phyloP scores from a whole-genome alignment of 805 yeast species.

The Ogataea trehalophila region DNA sequence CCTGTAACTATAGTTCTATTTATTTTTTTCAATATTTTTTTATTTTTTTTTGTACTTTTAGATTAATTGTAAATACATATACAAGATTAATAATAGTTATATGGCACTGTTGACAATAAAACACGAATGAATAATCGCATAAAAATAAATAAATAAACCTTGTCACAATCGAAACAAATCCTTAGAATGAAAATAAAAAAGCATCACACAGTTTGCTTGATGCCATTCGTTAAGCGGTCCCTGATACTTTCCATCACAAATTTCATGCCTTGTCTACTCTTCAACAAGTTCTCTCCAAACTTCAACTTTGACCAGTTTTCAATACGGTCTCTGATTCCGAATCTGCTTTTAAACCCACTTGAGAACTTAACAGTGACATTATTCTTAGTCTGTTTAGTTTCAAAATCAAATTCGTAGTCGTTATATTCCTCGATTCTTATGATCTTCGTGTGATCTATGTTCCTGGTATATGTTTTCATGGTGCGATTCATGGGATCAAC shows the following conservation, averaged over 20 bases:
- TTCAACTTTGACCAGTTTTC: slow-evolving; percentile 76
- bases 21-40: not conserved
- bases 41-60: not conserved
- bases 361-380: slow-evolving; percentile 56
- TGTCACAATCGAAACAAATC: not conserved
- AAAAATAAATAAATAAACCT: not conserved
- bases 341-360: slow-evolving; percentile 52
- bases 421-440: slow-evolving; percentile 77
- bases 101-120: not conserved
- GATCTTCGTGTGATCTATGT: slow-evolving; percentile 77
- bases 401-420: slow-evolving; percentile 38
- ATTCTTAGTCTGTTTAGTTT: slow-evolving; percentile 37
- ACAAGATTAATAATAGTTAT: not conserved
- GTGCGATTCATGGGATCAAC: slow-evolving; percentile 56
- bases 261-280: slow-evolving; percentile 67
- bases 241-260: slow-evolving; percentile 60
- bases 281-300: slow-evolving; percentile 62
- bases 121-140: not conserved
- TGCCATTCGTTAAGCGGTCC: slow-evolving; percentile 11
- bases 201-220: not conserved
- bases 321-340: slow-evolving; percentile 64
- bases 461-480: slow-evolving; percentile 69
- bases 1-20: not conserved
- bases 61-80: not conserved
- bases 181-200: not conserved